These are phyloP conservation scores for Saturnispora serradocipensis DNA, from an alignment of 805 yeast species.

Conservation along the genomic window DNA sequence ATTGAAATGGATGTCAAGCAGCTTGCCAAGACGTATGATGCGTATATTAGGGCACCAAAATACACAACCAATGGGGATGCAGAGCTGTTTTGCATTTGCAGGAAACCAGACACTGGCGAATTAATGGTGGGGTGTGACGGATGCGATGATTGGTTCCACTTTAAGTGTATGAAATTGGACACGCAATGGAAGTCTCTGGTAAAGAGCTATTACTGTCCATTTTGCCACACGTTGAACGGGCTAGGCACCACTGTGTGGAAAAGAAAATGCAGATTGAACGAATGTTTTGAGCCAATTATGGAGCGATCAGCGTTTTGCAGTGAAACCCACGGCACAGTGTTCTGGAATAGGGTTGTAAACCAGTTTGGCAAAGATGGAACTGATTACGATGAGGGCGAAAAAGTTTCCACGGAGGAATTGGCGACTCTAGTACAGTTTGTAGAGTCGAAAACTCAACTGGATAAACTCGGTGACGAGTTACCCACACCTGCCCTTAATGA, in stretches of 20 bases:
- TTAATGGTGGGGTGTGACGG: slow-evolving; percentile 93
- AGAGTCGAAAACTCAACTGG: slow-evolving; percentile 17
- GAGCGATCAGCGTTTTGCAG: slow-evolving; percentile 61
- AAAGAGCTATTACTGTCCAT: slow-evolving; percentile 60
- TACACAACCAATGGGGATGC: slow-evolving; percentile 40
- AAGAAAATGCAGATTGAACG: slow-evolving; percentile 55
- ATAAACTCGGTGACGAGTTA: slow-evolving; percentile 29
- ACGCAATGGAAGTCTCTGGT: slow-evolving; percentile 45
- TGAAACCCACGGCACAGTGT: slow-evolving; percentile 56
- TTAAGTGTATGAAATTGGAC: slow-evolving; percentile 60
- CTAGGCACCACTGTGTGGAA: slow-evolving; percentile 58
- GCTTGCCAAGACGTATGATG: slow-evolving; percentile 24
- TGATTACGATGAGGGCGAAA: slow-evolving; percentile 9
- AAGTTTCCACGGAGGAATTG: slow-evolving; percentile 1
- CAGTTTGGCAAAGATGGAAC: slow-evolving; percentile 11
- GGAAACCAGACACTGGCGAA: slow-evolving; percentile 68
- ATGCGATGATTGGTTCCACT: slow-evolving; percentile 94
- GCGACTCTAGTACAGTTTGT: slow-evolving; percentile 12
- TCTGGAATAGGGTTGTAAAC: slow-evolving; percentile 26
- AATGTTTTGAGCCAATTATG: slow-evolving; percentile 49
- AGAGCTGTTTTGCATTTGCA: slow-evolving; percentile 68
- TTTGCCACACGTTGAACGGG: slow-evolving; percentile 45
- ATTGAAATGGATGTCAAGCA: slow-evolving; percentile 8
- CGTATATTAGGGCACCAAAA: slow-evolving; percentile 27
- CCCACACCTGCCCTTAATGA: slow-evolving; percentile 26